These are phyloP conservation scores for Pyricularia sp. DNA, from an alignment of 2,329 filamentous ascomycete species.

Conservation along the genomic window DNA sequence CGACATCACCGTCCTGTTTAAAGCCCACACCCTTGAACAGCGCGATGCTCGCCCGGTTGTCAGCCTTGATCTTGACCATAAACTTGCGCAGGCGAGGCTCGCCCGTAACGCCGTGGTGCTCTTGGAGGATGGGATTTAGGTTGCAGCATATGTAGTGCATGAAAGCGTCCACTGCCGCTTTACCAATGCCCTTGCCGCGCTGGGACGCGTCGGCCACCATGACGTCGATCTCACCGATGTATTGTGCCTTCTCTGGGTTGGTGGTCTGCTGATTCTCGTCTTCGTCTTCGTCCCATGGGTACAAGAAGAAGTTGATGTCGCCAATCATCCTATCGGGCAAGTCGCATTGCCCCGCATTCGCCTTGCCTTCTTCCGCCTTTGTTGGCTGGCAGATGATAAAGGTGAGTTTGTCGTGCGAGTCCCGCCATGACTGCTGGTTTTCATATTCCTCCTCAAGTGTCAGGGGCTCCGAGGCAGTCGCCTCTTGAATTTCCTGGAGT, in stretches of 20 bases:
- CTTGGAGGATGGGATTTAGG: constrained; percentile 38
- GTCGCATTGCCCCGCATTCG: constrained; percentile 35
- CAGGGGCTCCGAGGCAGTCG: constrained; percentile 75
- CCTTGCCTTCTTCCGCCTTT: constrained; percentile 5
- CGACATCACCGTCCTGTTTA: constrained; percentile 33
- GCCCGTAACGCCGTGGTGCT: constrained; percentile 26
- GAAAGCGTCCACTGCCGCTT: constrained; percentile 52
- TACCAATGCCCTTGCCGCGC: constrained; percentile 52
- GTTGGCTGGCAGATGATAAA: constrained; percentile 65
- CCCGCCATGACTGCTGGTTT: constrained; percentile 83
- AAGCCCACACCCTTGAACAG: constrained; percentile 42
- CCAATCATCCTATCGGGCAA: constrained; percentile 48
- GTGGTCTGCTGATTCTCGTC: constrained; percentile 19
- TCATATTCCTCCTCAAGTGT: constrained; percentile 70
- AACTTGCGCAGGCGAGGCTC: constrained; percentile 13
- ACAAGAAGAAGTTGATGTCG: constrained; percentile 73
- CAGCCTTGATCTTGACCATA: constrained; percentile 36
- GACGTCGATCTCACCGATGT: constrained; percentile 66
- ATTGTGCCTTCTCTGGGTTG: constrained; percentile 3
- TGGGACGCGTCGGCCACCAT: constrained; percentile 58
- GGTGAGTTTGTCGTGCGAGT: constrained; percentile 73
- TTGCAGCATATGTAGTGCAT: constrained; percentile 52
- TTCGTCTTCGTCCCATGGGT: constrained; percentile 39
- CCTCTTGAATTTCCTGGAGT: constrained; percentile 57
- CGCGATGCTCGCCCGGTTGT: constrained; percentile 36